Percentiles rank a stretch among this genome's conserved stretches.
These are phyloP conservation scores for Solanum chaucha DNA, from an alignment of 257 asterid species.

Conservation along the genomic window DNA sequence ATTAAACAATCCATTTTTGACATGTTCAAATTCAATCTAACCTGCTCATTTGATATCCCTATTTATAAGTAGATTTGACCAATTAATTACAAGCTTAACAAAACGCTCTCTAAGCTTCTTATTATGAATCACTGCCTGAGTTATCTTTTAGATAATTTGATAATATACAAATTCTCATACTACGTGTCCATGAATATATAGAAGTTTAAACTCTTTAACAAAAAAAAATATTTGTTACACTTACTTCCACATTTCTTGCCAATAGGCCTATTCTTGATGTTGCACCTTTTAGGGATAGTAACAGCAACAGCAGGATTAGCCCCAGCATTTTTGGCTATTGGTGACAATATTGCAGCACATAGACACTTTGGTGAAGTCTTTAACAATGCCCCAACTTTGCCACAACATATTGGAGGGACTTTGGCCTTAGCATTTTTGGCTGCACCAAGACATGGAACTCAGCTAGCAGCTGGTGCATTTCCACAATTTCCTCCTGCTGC, in stretches of 20 bases:
- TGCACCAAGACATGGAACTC: conserved; percentile 22
- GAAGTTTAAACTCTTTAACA: not conserved
- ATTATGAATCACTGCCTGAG: not conserved
- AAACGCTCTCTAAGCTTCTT: not conserved
- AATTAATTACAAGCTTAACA: not conserved
- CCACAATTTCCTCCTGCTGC: conserved; percentile 25
- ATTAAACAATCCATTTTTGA: no score
- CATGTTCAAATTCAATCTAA: no score
- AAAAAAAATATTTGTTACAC: not conserved
- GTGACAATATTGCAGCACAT: conserved; percentile 27
- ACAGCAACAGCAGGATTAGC: conserved; percentile 23
- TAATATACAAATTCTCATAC: not conserved
- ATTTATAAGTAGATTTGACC: not conserved
- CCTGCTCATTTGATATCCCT: not conserved
- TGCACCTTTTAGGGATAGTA: conserved; percentile 29
- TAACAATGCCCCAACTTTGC: conserved; percentile 16
- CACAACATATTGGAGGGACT: conserved; percentile 17
- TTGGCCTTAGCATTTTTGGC: conserved; percentile 8
- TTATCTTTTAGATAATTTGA: not conserved
- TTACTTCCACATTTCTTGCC: conserved; percentile 38
- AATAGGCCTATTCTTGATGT: conserved; percentile 15
- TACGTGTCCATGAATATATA: not conserved
- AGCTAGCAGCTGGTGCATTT: conserved; percentile 18
- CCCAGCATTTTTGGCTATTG: conserved; percentile 18
- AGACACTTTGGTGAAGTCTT: conserved; percentile 21